Percentiles rank a stretch among this genome's conserved stretches.
Conservation (phyloP, 768 basidiomycete species). For the Boletus rubescentipes region DNA sequence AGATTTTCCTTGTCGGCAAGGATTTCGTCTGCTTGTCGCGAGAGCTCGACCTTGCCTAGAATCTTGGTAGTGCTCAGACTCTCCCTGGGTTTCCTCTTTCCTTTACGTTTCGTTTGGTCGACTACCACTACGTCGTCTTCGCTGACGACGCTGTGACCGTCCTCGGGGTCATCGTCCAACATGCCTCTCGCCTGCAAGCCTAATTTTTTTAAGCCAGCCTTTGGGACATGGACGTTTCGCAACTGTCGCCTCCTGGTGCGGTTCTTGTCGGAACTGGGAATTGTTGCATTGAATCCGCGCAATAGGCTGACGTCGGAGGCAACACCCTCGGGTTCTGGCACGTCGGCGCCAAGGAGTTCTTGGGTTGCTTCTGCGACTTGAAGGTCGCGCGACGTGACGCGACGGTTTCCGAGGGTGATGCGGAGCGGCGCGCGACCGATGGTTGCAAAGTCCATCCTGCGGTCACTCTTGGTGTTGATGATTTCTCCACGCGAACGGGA, state of each 20-base stretch:
- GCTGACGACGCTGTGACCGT: conserved; percentile 62
- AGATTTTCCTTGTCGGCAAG: conserved; percentile 89
- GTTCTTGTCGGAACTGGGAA: conserved; percentile 83
- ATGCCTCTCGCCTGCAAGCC: conserved; percentile 79
- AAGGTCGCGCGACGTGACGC: conserved; percentile 80
- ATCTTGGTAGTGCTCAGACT: conserved; percentile 68
- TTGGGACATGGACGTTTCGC: conserved; percentile 74
- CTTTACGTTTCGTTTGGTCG: conserved; percentile 31
- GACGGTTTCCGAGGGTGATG: conserved; percentile 59
- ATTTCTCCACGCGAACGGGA: conserved; percentile 41
- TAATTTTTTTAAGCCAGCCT: conserved; percentile 74
- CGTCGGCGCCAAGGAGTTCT: conserved; percentile 65
- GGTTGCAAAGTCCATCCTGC: conserved; percentile 68
- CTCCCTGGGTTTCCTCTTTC: conserved; percentile 54
- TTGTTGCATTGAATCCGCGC: conserved; percentile 92
- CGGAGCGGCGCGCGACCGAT: conserved; percentile 78
- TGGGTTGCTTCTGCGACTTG: conserved; percentile 82
- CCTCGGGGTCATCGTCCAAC: conserved; percentile 49
- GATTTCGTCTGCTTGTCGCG: conserved; percentile 84
- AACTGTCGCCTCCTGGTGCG: conserved; percentile 75
- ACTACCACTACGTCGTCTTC: conserved; percentile 78
- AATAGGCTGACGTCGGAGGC: conserved; percentile 77
- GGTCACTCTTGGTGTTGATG: conserved; percentile 30
- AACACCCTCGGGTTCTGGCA: conserved; percentile 72
- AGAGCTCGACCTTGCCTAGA: conserved; percentile 82